Conservation (phyloP, 805 yeast species). For the Jamesozyma hellenica region DNA sequence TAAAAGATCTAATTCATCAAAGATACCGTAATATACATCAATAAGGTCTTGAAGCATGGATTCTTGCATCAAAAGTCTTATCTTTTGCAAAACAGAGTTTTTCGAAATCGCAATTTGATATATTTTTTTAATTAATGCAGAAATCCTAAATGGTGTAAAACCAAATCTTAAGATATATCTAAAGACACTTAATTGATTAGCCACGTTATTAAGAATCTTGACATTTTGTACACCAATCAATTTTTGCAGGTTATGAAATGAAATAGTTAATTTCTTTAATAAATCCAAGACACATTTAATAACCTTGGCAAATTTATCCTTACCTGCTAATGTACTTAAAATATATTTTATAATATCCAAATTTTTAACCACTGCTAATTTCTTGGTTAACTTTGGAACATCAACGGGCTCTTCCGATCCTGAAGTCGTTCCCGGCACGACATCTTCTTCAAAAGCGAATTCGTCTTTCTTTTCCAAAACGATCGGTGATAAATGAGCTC, state of each 20-base stretch:
- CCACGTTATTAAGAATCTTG: background rate
- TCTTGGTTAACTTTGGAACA: background rate
- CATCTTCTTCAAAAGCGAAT: too few species aligned
- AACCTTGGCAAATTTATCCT: constrained; percentile 60
- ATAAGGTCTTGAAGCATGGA: constrained; percentile 37
- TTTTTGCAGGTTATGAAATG: background rate
- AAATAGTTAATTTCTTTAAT: constrained; percentile 22
- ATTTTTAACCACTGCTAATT: constrained; percentile 7
- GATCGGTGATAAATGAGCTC: background rate
- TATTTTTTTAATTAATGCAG: constrained; percentile 31
- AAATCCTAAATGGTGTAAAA: constrained; percentile 50
- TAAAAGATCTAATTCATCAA: constrained; percentile 52
- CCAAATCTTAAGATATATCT: constrained; percentile 66
- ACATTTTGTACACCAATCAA: background rate
- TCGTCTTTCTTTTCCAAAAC: background rate
- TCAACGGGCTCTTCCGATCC: background rate
- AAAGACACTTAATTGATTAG: constrained; percentile 36
- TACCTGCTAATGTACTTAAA: constrained; percentile 50
- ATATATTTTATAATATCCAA: constrained; percentile 43
- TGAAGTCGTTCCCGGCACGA: too few species aligned
- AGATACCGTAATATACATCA: constrained; percentile 51
- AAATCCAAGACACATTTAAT: constrained; percentile 50
- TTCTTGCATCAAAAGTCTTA: constrained; percentile 34
- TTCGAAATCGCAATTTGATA: background rate
- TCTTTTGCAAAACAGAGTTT: background rate